These are phyloP conservation scores for Nemania diffusa DNA, from an alignment of 2,329 filamentous ascomycete species.

Conservation along the genomic window DNA sequence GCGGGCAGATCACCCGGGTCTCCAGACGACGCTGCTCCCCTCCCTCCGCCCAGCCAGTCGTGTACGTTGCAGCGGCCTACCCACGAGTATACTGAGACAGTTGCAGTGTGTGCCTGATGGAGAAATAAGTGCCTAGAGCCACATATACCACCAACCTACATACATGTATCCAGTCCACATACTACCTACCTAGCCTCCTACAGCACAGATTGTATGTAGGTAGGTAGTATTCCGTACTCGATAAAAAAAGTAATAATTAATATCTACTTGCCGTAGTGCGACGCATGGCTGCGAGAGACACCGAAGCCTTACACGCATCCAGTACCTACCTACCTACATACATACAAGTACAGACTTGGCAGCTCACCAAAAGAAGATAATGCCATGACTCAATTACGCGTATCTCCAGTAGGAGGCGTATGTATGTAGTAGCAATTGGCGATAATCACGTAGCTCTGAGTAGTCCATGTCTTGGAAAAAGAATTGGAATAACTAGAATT, in stretches of 20 bases:
- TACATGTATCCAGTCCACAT: background rate
- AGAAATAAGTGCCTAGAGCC: background rate
- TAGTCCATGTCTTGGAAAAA: background rate
- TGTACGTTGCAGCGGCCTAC: background rate
- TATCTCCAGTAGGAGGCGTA: no score
- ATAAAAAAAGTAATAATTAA: background rate
- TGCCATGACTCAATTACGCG: background rate
- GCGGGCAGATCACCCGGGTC: conserved; percentile 27
- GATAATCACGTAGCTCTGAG: background rate
- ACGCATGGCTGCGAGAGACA: background rate
- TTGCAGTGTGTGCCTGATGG: background rate
- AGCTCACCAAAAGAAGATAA: background rate
- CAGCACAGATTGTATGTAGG: background rate
- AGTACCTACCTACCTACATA: background rate
- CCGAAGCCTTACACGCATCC: background rate
- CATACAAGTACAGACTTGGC: background rate
- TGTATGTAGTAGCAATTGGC: background rate
- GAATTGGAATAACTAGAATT: conserved; percentile 35
- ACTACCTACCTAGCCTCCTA: background rate
- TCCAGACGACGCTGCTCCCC: conserved; percentile 20
- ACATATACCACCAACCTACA: background rate
- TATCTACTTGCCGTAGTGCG: background rate
- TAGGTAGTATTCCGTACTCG: background rate
- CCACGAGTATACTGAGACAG: background rate
- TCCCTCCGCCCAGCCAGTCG: background rate